These are phyloP conservation scores for Boletus subluridellus DNA, from an alignment of 1,284 basidiomycete genomes.

Conservation along the genomic window DNA sequence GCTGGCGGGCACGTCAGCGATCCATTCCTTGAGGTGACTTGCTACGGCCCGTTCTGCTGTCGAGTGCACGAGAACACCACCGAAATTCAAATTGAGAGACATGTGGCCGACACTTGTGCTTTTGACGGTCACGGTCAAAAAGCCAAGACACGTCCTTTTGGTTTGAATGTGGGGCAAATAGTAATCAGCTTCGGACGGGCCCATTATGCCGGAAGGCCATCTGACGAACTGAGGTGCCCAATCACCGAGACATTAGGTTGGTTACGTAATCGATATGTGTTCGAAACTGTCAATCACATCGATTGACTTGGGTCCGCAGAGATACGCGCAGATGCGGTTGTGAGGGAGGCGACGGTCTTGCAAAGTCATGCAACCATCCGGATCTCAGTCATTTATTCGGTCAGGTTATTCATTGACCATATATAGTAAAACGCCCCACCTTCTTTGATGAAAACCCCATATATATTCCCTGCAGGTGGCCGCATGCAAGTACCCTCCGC, in stretches of 20 bases:
- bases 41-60: background rate
- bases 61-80: background rate
- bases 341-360: background rate
- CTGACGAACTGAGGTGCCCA: background rate
- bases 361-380: constrained; percentile 5
- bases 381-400: constrained; percentile 12
- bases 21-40: background rate
- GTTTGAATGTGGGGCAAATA: background rate
- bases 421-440: constrained; percentile 4
- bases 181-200: background rate
- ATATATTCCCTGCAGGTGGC: background rate
- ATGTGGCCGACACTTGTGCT: background rate
- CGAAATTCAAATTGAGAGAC: constrained; percentile 9
- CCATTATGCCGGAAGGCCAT: background rate
- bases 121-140: background rate
- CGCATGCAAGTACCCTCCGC: background rate
- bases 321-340: background rate
- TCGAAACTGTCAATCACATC: background rate
- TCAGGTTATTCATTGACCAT: constrained; percentile 5
- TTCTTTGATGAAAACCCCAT: constrained; percentile 2
- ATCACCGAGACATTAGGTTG: background rate
- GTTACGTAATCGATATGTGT: background rate
- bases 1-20: constrained; percentile 3
- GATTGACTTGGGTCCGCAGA: background rate
- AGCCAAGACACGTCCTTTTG: background rate